Conservation (phyloP, 139 green algal species). For the Helicosporidium sp. region DNA sequence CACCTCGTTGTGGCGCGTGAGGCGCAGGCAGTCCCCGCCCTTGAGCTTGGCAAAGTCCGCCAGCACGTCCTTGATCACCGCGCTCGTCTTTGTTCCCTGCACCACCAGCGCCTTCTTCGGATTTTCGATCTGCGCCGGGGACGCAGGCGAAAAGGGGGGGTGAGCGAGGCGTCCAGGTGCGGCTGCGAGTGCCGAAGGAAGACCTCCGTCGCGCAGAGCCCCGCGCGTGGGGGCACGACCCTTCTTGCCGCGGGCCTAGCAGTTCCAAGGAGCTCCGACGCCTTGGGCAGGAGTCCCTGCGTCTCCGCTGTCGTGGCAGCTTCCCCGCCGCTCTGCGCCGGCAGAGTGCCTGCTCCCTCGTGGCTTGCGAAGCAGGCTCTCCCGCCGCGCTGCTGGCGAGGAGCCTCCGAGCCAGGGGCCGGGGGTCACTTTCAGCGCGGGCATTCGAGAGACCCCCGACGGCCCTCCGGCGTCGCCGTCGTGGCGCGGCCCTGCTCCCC, state of each 20-base stretch:
- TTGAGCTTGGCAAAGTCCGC: slow-evolving; percentile 64
- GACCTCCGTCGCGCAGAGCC: neutral
- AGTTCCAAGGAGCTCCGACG: too few relatives aligned
- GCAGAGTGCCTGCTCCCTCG: too few relatives aligned
- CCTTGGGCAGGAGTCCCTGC: too few relatives aligned
- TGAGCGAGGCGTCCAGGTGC: neutral
- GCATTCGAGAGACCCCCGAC: neutral
- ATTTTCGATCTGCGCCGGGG: slow-evolving; percentile 68
- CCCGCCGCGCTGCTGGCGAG: neutral
- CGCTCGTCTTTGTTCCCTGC: slow-evolving; percentile 44
- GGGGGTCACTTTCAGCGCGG: neutral
- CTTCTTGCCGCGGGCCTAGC: neutral
- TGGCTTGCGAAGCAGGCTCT: too few relatives aligned
- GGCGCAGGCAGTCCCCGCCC: slow-evolving; percentile 47
- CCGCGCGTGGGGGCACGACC: neutral
- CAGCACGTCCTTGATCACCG: slow-evolving; percentile 42
- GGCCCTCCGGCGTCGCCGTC: neutral
- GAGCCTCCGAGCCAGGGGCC: slow-evolving; percentile 2
- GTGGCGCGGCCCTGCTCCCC: too few relatives aligned
- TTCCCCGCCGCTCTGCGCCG: too few relatives aligned
- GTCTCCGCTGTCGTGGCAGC: too few relatives aligned
- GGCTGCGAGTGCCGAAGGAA: neutral
- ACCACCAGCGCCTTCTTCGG: slow-evolving; percentile 45
- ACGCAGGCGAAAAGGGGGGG: too few relatives aligned
- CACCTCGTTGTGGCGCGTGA: slow-evolving; percentile 61